These are phyloP conservation scores for Lanmaoa pseudosensibilis DNA, from an alignment of 768 basidiomycete species.

Conservation along the genomic window DNA sequence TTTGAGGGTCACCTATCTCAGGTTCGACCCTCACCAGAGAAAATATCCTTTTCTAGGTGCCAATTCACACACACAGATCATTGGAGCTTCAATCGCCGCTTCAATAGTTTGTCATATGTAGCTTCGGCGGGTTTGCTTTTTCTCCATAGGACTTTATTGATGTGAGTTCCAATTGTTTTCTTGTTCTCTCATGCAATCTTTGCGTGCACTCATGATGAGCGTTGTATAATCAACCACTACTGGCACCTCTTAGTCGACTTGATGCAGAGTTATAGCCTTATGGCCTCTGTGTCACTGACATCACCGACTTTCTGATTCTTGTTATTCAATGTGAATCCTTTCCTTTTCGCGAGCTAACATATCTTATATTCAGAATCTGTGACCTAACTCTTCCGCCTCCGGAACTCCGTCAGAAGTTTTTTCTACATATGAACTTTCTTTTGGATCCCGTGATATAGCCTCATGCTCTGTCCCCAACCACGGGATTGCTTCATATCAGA, in stretches of 20 bases:
- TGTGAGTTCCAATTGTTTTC: slow-evolving; percentile 18
- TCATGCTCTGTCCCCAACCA: background rate
- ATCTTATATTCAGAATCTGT: slow-evolving; percentile 11
- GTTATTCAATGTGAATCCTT: background rate
- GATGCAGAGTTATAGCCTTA: slow-evolving; percentile 39
- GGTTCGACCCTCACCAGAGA: too few relatives aligned
- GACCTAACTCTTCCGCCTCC: background rate
- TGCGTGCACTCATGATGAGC: slow-evolving; percentile 61
- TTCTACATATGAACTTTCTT: background rate
- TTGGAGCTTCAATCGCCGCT: slow-evolving; percentile 22
- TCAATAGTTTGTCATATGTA: slow-evolving; percentile 6
- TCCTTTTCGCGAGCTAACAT: slow-evolving; percentile 18
- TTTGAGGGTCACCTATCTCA: too few relatives aligned
- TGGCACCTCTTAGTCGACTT: slow-evolving; percentile 96
- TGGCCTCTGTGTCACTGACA: slow-evolving; percentile 68
- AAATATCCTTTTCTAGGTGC: too few relatives aligned
- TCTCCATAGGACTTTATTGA: background rate
- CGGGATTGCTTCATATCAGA: background rate
- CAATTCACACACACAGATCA: too few relatives aligned
- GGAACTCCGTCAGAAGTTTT: background rate
- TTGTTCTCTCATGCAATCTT: background rate
- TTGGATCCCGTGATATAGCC: slow-evolving; percentile 3
- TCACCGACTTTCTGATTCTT: slow-evolving; percentile 59
- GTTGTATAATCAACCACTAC: slow-evolving; percentile 68
- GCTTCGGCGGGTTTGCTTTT: background rate